These are phyloP conservation scores for Russula lepida DNA, from an alignment of 768 basidiomycete species.

Conservation along the genomic window DNA sequence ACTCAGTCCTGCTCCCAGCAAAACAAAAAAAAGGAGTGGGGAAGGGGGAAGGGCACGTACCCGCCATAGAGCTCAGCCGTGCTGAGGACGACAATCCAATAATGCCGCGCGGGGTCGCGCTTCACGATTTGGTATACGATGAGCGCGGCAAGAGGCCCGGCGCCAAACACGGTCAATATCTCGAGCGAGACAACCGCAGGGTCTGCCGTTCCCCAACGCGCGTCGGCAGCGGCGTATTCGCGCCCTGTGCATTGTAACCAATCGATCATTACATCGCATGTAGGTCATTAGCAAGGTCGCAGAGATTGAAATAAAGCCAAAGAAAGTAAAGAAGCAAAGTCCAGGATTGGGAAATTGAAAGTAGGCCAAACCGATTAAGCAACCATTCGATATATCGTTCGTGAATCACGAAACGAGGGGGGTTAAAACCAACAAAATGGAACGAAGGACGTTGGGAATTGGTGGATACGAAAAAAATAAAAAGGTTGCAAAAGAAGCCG, in stretches of 20 bases:
- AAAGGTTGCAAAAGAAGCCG: not conserved
- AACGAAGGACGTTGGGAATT: not conserved
- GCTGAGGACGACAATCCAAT: conserved; percentile 73
- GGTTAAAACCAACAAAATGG: too few relatives aligned
- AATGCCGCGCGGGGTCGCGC: conserved; percentile 58
- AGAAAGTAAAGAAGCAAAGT: not conserved
- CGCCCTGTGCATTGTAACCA: conserved; percentile 43
- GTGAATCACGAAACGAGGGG: too few relatives aligned
- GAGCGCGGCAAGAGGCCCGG: conserved; percentile 65
- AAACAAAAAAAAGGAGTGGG: not conserved
- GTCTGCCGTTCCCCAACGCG: conserved; percentile 74
- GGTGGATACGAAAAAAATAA: not conserved
- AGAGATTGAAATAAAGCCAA: not conserved
- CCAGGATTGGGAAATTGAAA: not conserved
- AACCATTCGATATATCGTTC: too few relatives aligned
- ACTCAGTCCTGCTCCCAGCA: not conserved
- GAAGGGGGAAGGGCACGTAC: conserved; percentile 29
- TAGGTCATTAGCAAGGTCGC: not conserved
- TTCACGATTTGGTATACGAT: conserved; percentile 57
- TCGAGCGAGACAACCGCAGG: conserved; percentile 77
- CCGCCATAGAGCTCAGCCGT: conserved; percentile 75
- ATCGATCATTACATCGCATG: not conserved
- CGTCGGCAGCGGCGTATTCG: conserved; percentile 74
- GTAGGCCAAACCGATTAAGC: too few relatives aligned
- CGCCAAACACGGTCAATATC: conserved; percentile 72